Base-by-base conservation (phyloP, 2,329 filamentous ascomycete genomes). In the Fusarium musae region DNA sequence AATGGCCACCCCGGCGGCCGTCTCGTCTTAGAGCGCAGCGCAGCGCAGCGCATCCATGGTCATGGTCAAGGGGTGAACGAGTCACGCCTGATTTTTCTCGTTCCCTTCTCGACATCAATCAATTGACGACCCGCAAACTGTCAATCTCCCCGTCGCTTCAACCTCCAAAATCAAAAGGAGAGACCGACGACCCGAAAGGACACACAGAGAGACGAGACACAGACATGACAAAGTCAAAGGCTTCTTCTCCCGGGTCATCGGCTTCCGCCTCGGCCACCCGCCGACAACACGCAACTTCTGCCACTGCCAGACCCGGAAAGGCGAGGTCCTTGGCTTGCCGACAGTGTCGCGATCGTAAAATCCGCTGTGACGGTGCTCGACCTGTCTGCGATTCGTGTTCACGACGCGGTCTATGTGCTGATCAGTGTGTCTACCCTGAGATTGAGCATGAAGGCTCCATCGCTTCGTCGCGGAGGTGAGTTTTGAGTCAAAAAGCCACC, bases 271-370 rank as follows among this genome's bases (percentile, higher is more conserved):
- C 77, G 59, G 71, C 53, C 52, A 50, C 63, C 54, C 73, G 70
- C 69, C 77, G 77, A 54, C 66, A 69, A 54, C 66, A 69, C 37
- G 36, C 66, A 40, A 42, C 66, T 19, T 23, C 59, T 19, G 43
- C 23, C 12, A 4, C 26, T 30, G 44, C 39, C 21, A 69, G 66
- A 36, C 62, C 77, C 26, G 75, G 75, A 58, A 78, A 78, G 49
- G 77, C 77, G 60, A 72, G 77, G 59, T 78, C 77, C 37, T 61
- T 78, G 32, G 77, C 77, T 12, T 78, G 77, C 50, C 70, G 77
- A 52, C 77, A 78, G 53, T 78, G 77, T 76, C 77, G 77, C 64
- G 77, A 78, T 61, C 77, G 77, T 69, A 78, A 78, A 70, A 78
- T 78, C 21, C 77, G 77, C 56, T 78, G 77, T 62, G 77, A 78